Evolutionary conservation across 2,329 filamentous ascomycete genomes (phyloP).

Genomic region (Atkinsonella texensis): DNA sequence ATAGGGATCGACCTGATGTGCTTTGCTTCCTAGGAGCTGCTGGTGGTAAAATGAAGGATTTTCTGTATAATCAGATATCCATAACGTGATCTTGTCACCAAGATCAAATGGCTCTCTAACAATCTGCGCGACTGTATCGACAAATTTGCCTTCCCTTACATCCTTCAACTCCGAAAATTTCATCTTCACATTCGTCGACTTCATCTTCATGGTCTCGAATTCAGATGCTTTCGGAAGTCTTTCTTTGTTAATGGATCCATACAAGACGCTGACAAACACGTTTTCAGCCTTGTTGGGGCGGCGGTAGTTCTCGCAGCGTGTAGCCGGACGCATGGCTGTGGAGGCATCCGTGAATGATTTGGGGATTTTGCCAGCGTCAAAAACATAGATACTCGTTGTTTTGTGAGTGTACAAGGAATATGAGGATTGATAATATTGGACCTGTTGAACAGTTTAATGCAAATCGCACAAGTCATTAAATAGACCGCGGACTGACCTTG

Average conservation of each 20-base stretch:
- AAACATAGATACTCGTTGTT: conserved; percentile 33
- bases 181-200: conserved; percentile 31
- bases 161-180: conserved; percentile 58
- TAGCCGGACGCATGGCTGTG: conserved; percentile 14
- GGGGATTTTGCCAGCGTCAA: conserved; percentile 20
- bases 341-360: conserved; percentile 24
- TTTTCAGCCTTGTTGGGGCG: conserved; percentile 18
- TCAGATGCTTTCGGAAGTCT: conserved; percentile 28
- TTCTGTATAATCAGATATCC: conserved; percentile 73
- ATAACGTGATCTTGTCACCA: conserved; percentile 44
- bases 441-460: conserved; percentile 17
- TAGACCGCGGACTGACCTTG: conserved; percentile 30
- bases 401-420: conserved; percentile 33
- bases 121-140: conserved; percentile 61
- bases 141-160: conserved; percentile 42
- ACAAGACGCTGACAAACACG: conserved; percentile 35
- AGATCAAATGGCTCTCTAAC: conserved; percentile 37
- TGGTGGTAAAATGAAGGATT: conserved; percentile 52
- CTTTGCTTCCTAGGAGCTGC: conserved; percentile 18
- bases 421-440: conserved; percentile 24
- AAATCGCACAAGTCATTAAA: neutral
- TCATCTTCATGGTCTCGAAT: conserved; percentile 27
- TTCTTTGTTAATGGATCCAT: conserved; percentile 30
- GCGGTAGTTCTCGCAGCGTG: conserved; percentile 10
- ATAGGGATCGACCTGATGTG: conserved; percentile 39